Evolutionary conservation across 2,329 filamentous ascomycete genomes (phyloP).

Genomic region (Lecanicillium sp.): DNA sequence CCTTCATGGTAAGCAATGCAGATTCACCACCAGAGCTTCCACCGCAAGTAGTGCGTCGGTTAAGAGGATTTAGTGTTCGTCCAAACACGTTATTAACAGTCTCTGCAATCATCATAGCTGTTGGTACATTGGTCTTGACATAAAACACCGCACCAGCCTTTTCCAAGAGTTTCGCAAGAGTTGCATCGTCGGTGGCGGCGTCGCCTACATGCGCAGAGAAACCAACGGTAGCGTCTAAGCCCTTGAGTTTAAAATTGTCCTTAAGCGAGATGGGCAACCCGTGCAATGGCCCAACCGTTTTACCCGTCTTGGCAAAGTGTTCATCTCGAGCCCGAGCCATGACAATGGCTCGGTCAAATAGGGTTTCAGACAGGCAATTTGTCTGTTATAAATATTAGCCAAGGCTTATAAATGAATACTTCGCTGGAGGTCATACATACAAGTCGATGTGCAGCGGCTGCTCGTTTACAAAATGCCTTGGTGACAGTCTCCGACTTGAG

Average conservation of each 20-base stretch:
- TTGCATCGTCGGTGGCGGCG: slow-evolving; percentile 37
- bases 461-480: slow-evolving; percentile 46
- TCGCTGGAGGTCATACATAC: slow-evolving; percentile 33
- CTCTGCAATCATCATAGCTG: slow-evolving; percentile 62
- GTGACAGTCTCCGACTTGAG: slow-evolving; percentile 31
- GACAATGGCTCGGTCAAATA: slow-evolving; percentile 43
- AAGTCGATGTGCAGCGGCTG: slow-evolving; percentile 48
- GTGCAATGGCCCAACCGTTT: slow-evolving; percentile 54
- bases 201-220: slow-evolving; percentile 54
- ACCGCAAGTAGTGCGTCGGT: slow-evolving; percentile 50
- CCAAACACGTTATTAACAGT: slow-evolving; percentile 58
- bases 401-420: slow-evolving; percentile 36
- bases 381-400: slow-evolving; percentile 29
- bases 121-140: slow-evolving; percentile 50
- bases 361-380: slow-evolving; percentile 45
- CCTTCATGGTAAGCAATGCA: slow-evolving; percentile 50
- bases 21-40: slow-evolving; percentile 61
- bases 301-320: slow-evolving; percentile 36
- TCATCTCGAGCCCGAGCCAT: slow-evolving; percentile 41
- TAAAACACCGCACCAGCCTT: slow-evolving; percentile 45
- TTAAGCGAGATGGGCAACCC: slow-evolving; percentile 59
- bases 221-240: slow-evolving; percentile 53
- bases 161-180: slow-evolving; percentile 32
- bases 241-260: slow-evolving; percentile 58
- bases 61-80: slow-evolving; percentile 52